phyloP scores from a whole-genome alignment of 805 yeast species.

The Yamadazyma phyllophila region DNA sequence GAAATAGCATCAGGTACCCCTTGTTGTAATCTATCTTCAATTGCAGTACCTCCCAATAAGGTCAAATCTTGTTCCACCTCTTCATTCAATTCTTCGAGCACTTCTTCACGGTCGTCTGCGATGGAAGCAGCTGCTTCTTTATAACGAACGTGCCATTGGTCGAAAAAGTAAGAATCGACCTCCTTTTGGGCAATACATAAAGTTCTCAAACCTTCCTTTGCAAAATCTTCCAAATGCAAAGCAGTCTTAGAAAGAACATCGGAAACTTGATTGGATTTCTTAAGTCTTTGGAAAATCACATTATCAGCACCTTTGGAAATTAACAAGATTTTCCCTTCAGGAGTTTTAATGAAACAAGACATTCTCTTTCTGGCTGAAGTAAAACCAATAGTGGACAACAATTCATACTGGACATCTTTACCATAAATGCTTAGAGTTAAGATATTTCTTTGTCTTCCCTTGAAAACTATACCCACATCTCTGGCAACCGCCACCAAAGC shows the following conservation, averaged over 20 bases:
- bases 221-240: conserved; percentile 62
- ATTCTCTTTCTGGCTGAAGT: conserved; percentile 73
- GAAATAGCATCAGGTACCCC: conserved; percentile 78
- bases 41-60: conserved; percentile 76
- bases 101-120: conserved; percentile 55
- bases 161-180: conserved; percentile 44
- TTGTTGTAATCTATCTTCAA: conserved; percentile 74
- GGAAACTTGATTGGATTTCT: conserved; percentile 34
- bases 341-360: conserved; percentile 61
- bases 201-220: conserved; percentile 77
- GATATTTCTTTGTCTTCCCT: conserved; percentile 50
- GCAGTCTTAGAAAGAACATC: conserved; percentile 56
- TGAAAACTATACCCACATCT: conserved; percentile 66
- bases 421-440: conserved; percentile 49
- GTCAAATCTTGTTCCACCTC: conserved; percentile 57
- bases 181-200: conserved; percentile 64
- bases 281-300: conserved; percentile 49
- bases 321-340: conserved; percentile 43
- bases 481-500: conserved; percentile 77
- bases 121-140: conserved; percentile 57
- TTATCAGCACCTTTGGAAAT: conserved; percentile 76
- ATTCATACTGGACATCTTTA: conserved; percentile 39
- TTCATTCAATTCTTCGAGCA: conserved; percentile 52
- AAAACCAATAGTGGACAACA: conserved; percentile 60
- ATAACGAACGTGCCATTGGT: conserved; percentile 55